Conservation (phyloP, 169 alveolate species). For the Eimeria tenella region DNA sequence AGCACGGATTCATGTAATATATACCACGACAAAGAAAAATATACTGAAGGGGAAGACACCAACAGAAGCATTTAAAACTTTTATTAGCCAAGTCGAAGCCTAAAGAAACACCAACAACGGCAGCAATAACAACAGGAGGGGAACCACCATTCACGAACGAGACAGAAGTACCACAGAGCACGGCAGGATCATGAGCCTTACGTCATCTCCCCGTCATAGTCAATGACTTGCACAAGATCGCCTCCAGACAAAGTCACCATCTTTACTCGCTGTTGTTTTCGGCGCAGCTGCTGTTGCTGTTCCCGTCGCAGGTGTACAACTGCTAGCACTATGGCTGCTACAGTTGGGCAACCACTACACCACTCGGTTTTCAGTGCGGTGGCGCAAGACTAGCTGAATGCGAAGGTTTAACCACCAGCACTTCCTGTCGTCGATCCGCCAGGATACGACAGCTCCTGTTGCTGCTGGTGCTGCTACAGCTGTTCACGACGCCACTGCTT, state of each 20-base stretch:
- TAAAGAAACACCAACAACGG: not conserved
- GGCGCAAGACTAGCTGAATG: not conserved
- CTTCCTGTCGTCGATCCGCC: not conserved
- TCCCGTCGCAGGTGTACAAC: not conserved
- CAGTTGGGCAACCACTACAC: not conserved
- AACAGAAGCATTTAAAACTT: not conserved
- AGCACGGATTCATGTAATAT: no score
- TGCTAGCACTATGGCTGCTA: slow-evolving; percentile 8
- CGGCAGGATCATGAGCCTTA: slow-evolving; percentile 24
- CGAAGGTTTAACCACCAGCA: not conserved
- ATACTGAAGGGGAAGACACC: not conserved
- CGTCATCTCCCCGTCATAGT: slow-evolving; percentile 63
- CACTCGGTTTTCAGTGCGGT: not conserved
- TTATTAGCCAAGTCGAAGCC: no score
- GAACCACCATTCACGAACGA: not conserved
- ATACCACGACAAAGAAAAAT: no score
- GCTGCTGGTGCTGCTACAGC: slow-evolving; percentile 33
- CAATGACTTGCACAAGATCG: slow-evolving; percentile 34
- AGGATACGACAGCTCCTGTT: not conserved
- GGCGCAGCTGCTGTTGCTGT: slow-evolving; percentile 14
- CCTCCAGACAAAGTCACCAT: slow-evolving; percentile 12
- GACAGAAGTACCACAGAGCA: not conserved
- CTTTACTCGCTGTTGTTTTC: not conserved
- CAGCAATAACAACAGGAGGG: not conserved
- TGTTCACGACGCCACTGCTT: not conserved